Conservation (phyloP, 2,329 filamentous ascomycete species). For the Aspergillus sp. region DNA sequence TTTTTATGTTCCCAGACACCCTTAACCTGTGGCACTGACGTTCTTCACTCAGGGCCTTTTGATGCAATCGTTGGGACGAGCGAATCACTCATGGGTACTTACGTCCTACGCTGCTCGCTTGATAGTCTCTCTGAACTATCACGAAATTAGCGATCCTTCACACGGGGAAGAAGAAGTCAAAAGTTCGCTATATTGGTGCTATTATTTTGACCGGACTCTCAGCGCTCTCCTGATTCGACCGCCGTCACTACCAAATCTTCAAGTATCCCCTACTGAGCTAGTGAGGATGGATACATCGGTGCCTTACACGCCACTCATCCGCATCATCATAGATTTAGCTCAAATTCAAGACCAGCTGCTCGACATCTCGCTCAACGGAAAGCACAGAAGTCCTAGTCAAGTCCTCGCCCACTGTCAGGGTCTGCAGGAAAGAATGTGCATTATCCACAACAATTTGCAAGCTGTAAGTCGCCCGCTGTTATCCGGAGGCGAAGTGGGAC, state of each 20-base stretch:
- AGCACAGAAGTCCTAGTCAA: not conserved
- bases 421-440: slow-evolving; percentile 19
- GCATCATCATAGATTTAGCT: slow-evolving; percentile 12
- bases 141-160: not conserved
- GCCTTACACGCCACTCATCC: slow-evolving; percentile 9
- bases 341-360: slow-evolving; percentile 12
- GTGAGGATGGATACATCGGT: not conserved
- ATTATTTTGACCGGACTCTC: slow-evolving; percentile 27
- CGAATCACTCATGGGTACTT: slow-evolving; percentile 25
- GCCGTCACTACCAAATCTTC: slow-evolving; percentile 13
- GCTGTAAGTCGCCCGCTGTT: slow-evolving; percentile 9
- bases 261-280: slow-evolving; percentile 7
- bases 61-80: slow-evolving; percentile 25
- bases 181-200: slow-evolving; percentile 27
- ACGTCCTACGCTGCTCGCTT: slow-evolving; percentile 27
- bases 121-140: slow-evolving; percentile 23
- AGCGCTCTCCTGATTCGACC: slow-evolving; percentile 24
- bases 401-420: slow-evolving; percentile 11
- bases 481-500: not conserved
- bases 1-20: not conserved
- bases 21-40: not conserved
- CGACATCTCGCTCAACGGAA: not conserved
- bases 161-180: slow-evolving; percentile 16
- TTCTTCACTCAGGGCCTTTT: slow-evolving; percentile 18
- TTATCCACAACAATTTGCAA: slow-evolving; percentile 18